Conservation (phyloP, 768 basidiomycete genomes). For the Mrakia hoshinonis region DNA sequence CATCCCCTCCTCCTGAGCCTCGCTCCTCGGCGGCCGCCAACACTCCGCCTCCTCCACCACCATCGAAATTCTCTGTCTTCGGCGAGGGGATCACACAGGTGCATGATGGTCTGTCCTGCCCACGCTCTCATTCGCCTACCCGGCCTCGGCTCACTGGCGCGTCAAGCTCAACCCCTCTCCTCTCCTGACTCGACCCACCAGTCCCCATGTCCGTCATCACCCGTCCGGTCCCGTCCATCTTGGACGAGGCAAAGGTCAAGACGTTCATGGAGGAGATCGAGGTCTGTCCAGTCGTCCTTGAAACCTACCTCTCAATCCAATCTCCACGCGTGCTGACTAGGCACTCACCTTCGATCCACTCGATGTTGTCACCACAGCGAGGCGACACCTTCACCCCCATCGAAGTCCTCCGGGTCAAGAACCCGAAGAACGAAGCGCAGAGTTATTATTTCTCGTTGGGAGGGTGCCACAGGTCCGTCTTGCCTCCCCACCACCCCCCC, state of each 20-base stretch:
- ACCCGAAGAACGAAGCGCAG: slow-evolving; percentile 17
- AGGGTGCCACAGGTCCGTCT: slow-evolving; percentile 39
- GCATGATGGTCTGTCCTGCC: slow-evolving; percentile 17
- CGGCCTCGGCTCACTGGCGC: background rate
- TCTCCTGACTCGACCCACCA: background rate
- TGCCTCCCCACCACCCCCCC: background rate
- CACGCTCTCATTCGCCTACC: background rate
- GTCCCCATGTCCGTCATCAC: slow-evolving; percentile 41
- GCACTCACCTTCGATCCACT: background rate
- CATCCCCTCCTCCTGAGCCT: too few species aligned
- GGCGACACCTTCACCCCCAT: slow-evolving; percentile 42
- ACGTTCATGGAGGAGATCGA: slow-evolving; percentile 41
- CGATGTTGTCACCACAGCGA: slow-evolving; percentile 28
- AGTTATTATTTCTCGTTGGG: slow-evolving; percentile 41
- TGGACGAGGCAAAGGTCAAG: slow-evolving; percentile 40
- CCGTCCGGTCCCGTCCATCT: slow-evolving; percentile 38
- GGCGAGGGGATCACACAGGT: slow-evolving; percentile 21
- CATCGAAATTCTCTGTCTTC: slow-evolving; percentile 22
- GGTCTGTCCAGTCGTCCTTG: slow-evolving; percentile 12
- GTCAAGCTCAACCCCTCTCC: background rate
- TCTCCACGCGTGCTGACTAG: too few species aligned
- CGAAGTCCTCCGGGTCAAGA: slow-evolving; percentile 38
- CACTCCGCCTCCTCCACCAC: too few species aligned
- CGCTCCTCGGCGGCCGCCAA: too few species aligned
- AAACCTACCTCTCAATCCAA: background rate